A percentile compares a stretch with the other conserved stretches of the same genome.
Evolutionary conservation across 805 yeast genomes (phyloP).

Genomic region (Metschnikowia matae): DNA sequence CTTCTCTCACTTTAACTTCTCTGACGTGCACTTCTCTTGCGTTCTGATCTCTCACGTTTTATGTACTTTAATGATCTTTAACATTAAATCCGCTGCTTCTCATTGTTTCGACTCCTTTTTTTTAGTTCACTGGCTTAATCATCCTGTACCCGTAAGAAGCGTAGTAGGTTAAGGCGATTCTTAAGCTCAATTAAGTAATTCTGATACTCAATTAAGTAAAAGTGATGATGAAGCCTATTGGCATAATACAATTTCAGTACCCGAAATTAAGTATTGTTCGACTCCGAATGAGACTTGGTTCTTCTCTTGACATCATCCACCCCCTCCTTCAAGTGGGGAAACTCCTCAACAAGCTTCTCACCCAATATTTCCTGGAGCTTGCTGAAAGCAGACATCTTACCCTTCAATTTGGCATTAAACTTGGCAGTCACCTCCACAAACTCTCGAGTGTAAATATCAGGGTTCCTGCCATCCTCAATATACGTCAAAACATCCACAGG

Average conservation of each 20-base stretch:
- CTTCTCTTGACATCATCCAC: conserved; percentile 51
- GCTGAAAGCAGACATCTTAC: conserved; percentile 69
- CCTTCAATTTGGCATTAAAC: conserved; percentile 82
- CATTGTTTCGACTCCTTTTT: too few relatives aligned
- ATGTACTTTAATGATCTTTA: too few relatives aligned
- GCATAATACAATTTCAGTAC: too few relatives aligned
- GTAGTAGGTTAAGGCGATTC: too few relatives aligned
- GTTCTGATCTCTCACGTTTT: too few relatives aligned
- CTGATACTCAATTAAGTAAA: too few relatives aligned
- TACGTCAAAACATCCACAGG: conserved; percentile 87
- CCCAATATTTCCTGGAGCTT: conserved; percentile 64
- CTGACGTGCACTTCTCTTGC: too few relatives aligned
- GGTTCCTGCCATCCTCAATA: conserved; percentile 94
- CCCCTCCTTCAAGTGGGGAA: conserved; percentile 63
- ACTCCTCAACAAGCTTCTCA: conserved; percentile 65
- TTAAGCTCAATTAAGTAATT: too few relatives aligned
- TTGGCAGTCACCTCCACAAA: conserved; percentile 91
- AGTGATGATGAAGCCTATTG: neutral
- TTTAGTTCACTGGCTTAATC: too few relatives aligned
- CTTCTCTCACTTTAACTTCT: too few relatives aligned
- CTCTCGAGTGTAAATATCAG: conserved; percentile 95
- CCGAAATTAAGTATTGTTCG: neutral
- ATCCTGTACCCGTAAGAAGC: too few relatives aligned
- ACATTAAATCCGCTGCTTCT: too few relatives aligned
- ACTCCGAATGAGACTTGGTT: neutral